These are phyloP conservation scores for Gigaspora rosea DNA, from an alignment of 192 early-diverging fungal genomes.

Conservation along the genomic window DNA sequence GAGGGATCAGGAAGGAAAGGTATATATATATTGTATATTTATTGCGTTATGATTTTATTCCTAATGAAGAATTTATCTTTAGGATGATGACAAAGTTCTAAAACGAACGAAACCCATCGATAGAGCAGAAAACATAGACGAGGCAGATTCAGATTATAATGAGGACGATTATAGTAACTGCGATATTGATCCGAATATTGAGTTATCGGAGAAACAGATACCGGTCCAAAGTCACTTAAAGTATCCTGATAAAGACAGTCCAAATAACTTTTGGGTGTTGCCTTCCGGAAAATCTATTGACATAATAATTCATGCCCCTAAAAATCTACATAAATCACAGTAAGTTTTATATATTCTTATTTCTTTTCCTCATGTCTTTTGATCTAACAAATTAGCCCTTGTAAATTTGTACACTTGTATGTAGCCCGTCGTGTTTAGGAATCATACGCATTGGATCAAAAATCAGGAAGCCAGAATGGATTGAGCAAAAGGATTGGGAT, in stretches of 20 bases:
- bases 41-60: conserved; percentile 5
- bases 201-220: conserved; percentile 11
- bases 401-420: conserved; percentile 12
- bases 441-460: conserved; percentile 28
- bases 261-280: conserved; percentile 15
- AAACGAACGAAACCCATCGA: conserved; percentile 7
- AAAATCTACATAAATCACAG: conserved; percentile 25
- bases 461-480: conserved; percentile 15
- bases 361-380: conserved; percentile 7
- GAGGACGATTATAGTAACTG: conserved; percentile 13
- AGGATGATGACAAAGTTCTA: conserved; percentile 4
- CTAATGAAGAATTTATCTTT: conserved; percentile 14
- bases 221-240: conserved; percentile 6
- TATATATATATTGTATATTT: conserved; percentile 6
- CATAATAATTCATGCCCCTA: conserved; percentile 15
- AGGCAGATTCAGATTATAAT: conserved; percentile 8
- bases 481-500: conserved; percentile 26
- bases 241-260: conserved; percentile 19
- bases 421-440: conserved; percentile 19
- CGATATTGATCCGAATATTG: conserved; percentile 20
- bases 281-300: conserved; percentile 23
- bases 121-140: conserved; percentile 28
- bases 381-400: conserved; percentile 12
- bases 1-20: conserved; percentile 3
- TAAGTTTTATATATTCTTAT: conserved; percentile 14